Base-by-base conservation (phyloP, 1,284 basidiomycete species). In the Tilletia caries region DNA sequence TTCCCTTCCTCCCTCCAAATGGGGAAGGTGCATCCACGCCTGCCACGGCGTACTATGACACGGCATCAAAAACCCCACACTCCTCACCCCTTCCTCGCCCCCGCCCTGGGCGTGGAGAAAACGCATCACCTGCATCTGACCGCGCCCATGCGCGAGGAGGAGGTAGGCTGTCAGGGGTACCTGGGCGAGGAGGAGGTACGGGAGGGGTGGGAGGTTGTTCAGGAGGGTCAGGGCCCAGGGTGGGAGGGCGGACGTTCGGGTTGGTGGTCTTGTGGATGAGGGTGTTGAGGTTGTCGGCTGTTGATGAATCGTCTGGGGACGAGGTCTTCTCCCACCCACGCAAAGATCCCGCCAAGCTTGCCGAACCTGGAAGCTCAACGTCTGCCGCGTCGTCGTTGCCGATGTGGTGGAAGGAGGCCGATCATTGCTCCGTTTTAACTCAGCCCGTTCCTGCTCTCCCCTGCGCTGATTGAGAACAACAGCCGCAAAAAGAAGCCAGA, bases 11-110 rank as follows among this genome's bases (percentile, higher is more conserved):
- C 29, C 25, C 43, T 67, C 69, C 15, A 60, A 44, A 41, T 29
- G 50, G 3, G 60, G 44, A 3, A 46, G 10, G 80, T 98, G 95
- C 25, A 98, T 84, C 83, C 94, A 91, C 3, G 93, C 90, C 79
- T 93, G 91, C 87, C 93, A 95, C 2, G 95, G 95, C 0, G 91
- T 93, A n/a, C 93, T 96, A 85, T 99, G 96, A 76, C 96, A 99
- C 2, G 96, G 96, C 92, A 94, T 95, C 23, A 98, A 85, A 72
- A 93, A 90, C 0, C 91, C 93, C 18, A 96, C 84, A 8, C 89
- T 89, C 85, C 23, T 85, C 75, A 25, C 83, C 70, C 1, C 88
- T 3, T 86, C 33, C 90, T 71, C 10, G 65, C 71, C 68, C 75
- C 67, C 34, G 71, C 25, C 68, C 1, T 68, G 66, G 1, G 64